Percentiles rank a stretch among this genome's conserved stretches.
phyloP scores from a whole-genome alignment of 371 early-diverging fungal genomes.

The Syncephalastrum monosporum region DNA sequence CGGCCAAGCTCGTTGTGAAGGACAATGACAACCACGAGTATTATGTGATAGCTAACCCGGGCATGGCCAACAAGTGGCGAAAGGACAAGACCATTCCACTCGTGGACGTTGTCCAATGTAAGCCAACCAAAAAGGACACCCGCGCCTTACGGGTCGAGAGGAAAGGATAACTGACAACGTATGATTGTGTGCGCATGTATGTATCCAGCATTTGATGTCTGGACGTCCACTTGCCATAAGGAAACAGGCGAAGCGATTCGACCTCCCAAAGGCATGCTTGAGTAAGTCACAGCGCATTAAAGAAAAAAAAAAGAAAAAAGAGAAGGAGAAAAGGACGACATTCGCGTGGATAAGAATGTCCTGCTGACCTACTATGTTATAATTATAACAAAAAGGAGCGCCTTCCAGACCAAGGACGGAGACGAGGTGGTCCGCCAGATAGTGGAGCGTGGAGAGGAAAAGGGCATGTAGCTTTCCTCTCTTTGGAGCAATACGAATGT shows the following conservation, averaged over 20 bases:
- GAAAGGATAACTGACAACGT: background rate
- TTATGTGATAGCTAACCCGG: slow-evolving; percentile 39
- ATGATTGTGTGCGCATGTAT: background rate
- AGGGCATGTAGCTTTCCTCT: slow-evolving; percentile 18
- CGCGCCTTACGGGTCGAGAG: background rate
- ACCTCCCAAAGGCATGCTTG: slow-evolving; percentile 25
- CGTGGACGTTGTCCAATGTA: slow-evolving; percentile 46
- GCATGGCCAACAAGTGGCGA: slow-evolving; percentile 32
- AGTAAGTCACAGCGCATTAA: slow-evolving; percentile 11
- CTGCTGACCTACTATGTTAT: no score
- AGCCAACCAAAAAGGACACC: background rate
- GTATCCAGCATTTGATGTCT: slow-evolving; percentile 28
- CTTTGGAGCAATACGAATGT: background rate
- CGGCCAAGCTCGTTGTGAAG: slow-evolving; percentile 33
- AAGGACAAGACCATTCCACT: slow-evolving; percentile 42
- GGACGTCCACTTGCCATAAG: slow-evolving; percentile 14
- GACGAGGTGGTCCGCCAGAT: slow-evolving; percentile 25
- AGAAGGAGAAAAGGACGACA: no score
- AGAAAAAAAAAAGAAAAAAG: no score
- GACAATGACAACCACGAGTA: slow-evolving; percentile 30
- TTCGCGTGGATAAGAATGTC: no score
- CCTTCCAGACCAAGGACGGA: slow-evolving; percentile 20
- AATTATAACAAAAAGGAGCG: slow-evolving; percentile 13
- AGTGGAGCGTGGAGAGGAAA: slow-evolving; percentile 18
- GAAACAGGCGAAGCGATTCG: slow-evolving; percentile 21